These are phyloP conservation scores for Raddia guianensis DNA, from an alignment of 176 grass and related monocot species.

Conservation along the genomic window DNA sequence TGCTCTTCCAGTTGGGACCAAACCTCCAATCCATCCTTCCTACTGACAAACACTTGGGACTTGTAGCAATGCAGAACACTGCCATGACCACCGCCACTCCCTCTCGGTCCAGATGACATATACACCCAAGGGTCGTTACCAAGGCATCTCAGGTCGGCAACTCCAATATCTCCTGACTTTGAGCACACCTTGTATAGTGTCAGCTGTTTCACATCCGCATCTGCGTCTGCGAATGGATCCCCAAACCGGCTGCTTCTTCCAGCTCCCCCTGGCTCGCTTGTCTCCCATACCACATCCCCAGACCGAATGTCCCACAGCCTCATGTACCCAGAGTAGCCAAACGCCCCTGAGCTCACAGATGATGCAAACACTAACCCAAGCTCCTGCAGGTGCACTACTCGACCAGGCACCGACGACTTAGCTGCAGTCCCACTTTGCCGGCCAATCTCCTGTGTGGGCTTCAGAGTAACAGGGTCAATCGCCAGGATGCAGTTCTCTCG, in stretches of 20 bases:
- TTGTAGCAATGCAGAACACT: slow-evolving; percentile 74
- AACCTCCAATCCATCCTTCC: slow-evolving; percentile 76
- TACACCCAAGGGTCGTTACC: slow-evolving; percentile 84
- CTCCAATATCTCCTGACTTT: slow-evolving; percentile 77
- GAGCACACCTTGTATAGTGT: slow-evolving; percentile 85
- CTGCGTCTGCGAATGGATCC: slow-evolving; percentile 78
- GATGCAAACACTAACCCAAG: slow-evolving; percentile 69
- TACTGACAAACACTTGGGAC: slow-evolving; percentile 76
- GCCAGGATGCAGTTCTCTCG: slow-evolving; percentile 82
- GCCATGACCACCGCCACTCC: slow-evolving; percentile 63
- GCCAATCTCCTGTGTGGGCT: slow-evolving; percentile 66
- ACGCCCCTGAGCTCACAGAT: slow-evolving; percentile 71
- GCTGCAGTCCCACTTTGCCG: slow-evolving; percentile 79
- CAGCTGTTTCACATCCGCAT: slow-evolving; percentile 62
- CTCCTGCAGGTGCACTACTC: slow-evolving; percentile 64
- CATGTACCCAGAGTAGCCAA: slow-evolving; percentile 96
- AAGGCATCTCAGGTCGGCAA: slow-evolving; percentile 78
- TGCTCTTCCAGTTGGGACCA: slow-evolving; percentile 69
- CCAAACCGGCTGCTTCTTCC: slow-evolving; percentile 75
- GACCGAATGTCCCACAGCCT: slow-evolving; percentile 80
- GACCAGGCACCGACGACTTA: slow-evolving; percentile 60
- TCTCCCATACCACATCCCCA: slow-evolving; percentile 83
- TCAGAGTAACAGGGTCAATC: slow-evolving; percentile 69
- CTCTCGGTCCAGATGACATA: slow-evolving; percentile 53
- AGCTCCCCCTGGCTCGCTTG: slow-evolving; percentile 75